Percentiles rank a stretch among this genome's conserved stretches.
phyloP scores from a whole-genome alignment of 345 rosid genomes.

The Populus simonii region DNA sequence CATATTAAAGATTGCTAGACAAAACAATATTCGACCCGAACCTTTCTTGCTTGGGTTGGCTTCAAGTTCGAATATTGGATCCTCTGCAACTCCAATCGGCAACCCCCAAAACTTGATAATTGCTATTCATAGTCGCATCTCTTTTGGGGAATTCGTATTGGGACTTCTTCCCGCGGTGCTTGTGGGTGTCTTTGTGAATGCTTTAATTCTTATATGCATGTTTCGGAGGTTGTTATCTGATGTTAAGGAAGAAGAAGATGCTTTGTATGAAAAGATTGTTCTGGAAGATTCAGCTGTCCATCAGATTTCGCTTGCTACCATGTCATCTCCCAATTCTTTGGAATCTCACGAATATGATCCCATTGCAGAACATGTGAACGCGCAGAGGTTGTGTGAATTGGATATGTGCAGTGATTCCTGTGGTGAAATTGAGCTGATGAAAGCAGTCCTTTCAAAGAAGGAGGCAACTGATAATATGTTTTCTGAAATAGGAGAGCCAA shows the following conservation, averaged over 20 bases:
- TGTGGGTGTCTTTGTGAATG: constrained; percentile 58
- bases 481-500: constrained; percentile 21
- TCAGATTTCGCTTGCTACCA: constrained; percentile 26
- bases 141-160: constrained; percentile 57
- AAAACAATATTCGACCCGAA: constrained; percentile 73
- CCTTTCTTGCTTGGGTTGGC: constrained; percentile 59
- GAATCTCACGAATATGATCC: too few species aligned
- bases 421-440: constrained; percentile 24
- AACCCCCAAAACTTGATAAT: constrained; percentile 88
- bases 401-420: constrained; percentile 33
- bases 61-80: constrained; percentile 82
- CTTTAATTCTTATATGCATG: constrained; percentile 51
- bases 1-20: constrained; percentile 72
- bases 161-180: constrained; percentile 75
- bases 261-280: too few species aligned
- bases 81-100: constrained; percentile 86
- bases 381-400: constrained; percentile 31
- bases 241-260: constrained; percentile 30
- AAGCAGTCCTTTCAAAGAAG: constrained; percentile 43
- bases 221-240: constrained; percentile 51
- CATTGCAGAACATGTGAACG: neutral
- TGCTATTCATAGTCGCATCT: constrained; percentile 62
- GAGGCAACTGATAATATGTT: constrained; percentile 1
- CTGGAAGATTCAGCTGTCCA: neutral
- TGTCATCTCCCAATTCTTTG: too few species aligned